Conservation (phyloP, 2,329 filamentous ascomycete genomes). For the Cytospora piceicola region DNA sequence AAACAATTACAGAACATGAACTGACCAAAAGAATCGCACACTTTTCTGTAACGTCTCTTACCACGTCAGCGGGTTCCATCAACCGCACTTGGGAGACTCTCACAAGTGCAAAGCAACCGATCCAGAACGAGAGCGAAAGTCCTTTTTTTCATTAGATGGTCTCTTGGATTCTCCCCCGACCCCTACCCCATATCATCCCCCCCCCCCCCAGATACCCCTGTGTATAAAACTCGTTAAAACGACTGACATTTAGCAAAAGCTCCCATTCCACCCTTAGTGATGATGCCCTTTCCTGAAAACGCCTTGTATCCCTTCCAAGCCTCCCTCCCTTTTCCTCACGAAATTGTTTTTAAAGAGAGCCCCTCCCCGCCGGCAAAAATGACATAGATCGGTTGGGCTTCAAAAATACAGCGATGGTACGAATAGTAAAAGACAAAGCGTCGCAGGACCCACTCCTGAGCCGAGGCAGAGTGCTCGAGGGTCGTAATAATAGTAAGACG, state of each 20-base stretch:
- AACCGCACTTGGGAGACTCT: not conserved
- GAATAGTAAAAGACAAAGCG: slow-evolving; percentile 6
- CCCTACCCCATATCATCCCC: not conserved
- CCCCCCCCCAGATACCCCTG: not conserved
- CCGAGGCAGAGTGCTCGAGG: not conserved
- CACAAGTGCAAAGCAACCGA: not conserved
- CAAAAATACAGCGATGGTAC: slow-evolving; percentile 22
- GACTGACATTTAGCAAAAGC: slow-evolving; percentile 7
- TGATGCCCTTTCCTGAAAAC: slow-evolving; percentile 14
- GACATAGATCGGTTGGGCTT: slow-evolving; percentile 5
- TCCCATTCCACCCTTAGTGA: not conserved
- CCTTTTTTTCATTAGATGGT: not conserved
- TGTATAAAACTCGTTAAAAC: slow-evolving; percentile 1
- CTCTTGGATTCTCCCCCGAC: not conserved
- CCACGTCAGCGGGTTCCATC: not conserved
- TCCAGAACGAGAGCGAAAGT: not conserved
- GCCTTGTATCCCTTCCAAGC: slow-evolving; percentile 17
- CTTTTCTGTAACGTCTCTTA: not conserved
- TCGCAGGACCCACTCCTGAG: not conserved
- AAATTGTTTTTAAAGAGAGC: slow-evolving; percentile 9
- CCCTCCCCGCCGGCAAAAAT: not conserved
- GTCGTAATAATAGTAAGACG: slow-evolving; percentile 2
- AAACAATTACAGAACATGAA: not conserved
- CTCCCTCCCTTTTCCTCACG: slow-evolving; percentile 9
- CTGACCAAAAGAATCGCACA: not conserved